Conservation (phyloP, 2,329 filamentous ascomycete genomes). For the Diaporthe ampelina region DNA sequence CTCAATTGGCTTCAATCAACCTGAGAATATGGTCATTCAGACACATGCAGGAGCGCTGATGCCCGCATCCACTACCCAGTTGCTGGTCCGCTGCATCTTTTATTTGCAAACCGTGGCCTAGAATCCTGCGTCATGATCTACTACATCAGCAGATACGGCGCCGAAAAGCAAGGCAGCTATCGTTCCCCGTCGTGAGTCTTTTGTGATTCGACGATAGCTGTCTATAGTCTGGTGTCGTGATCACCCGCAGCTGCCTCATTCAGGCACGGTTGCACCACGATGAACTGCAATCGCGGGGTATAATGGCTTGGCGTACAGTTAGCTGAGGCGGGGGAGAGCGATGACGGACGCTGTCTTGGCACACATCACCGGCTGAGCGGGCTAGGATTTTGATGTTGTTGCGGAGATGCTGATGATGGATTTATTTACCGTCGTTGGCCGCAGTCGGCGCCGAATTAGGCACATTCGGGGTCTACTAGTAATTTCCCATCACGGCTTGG, state of each 20-base stretch:
- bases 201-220: neutral
- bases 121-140: neutral
- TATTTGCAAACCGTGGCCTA: neutral
- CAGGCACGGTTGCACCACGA: conserved; percentile 12
- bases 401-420: neutral
- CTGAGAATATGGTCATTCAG: neutral
- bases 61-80: neutral
- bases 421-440: no score
- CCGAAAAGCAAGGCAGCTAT: conserved; percentile 9
- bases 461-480: neutral
- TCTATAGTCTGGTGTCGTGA: neutral
- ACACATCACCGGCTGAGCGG: neutral
- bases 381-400: conserved; percentile 3
- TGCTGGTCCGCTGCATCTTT: neutral
- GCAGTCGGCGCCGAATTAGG: neutral
- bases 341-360: conserved; percentile 26
- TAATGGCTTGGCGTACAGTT: conserved; percentile 9
- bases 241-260: conserved; percentile 24
- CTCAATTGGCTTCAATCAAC: neutral
- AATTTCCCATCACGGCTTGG: neutral
- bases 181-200: neutral
- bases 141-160: neutral
- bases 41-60: neutral
- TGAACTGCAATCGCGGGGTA: conserved; percentile 23
- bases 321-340: neutral